Conservation (phyloP, 345 rosid species). For the Salix purpurea region DNA sequence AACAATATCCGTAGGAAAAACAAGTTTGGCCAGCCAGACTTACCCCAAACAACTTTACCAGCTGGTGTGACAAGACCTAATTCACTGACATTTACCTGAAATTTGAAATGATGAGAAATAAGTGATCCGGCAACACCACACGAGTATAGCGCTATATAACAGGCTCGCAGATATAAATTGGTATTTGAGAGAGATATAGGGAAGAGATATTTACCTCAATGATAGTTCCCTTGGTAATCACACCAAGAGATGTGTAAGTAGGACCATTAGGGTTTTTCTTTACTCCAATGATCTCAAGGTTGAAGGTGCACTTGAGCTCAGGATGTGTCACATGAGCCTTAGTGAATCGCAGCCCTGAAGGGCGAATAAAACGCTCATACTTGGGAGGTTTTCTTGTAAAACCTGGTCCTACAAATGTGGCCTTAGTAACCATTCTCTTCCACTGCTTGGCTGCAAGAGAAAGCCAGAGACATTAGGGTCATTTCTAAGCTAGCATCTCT, state of each 20-base stretch:
- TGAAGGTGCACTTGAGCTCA: slow-evolving; percentile 81
- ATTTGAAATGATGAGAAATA: not conserved
- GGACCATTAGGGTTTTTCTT: slow-evolving; percentile 95
- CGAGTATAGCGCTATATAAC: not conserved
- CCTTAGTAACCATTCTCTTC: slow-evolving; percentile 97
- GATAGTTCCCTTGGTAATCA: slow-evolving; percentile 86
- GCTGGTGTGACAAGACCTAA: slow-evolving; percentile 89
- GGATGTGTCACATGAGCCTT: slow-evolving; percentile 95
- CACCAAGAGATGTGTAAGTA: slow-evolving; percentile 91
- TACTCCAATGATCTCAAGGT: slow-evolving; percentile 76
- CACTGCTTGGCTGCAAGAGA: slow-evolving; percentile 74
- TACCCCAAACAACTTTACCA: slow-evolving; percentile 94
- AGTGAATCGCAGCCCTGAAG: slow-evolving; percentile 81
- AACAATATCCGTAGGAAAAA: not conserved
- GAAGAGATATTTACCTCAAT: slow-evolving; percentile 50
- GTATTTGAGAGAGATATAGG: not conserved
- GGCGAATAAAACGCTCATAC: slow-evolving; percentile 91
- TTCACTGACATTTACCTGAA: slow-evolving; percentile 93
- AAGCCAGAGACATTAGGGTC: not conserved
- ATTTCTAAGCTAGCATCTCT: not conserved
- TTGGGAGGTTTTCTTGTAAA: slow-evolving; percentile 95
- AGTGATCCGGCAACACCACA: not conserved
- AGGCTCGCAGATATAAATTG: not conserved
- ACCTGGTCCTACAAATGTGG: slow-evolving; percentile 81
- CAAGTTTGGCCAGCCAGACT: slow-evolving; percentile 11